A percentile compares a stretch with the other conserved stretches of the same genome.
phyloP scores from a whole-genome alignment of 2,329 filamentous ascomycete species.

The Thelonectria discophora region DNA sequence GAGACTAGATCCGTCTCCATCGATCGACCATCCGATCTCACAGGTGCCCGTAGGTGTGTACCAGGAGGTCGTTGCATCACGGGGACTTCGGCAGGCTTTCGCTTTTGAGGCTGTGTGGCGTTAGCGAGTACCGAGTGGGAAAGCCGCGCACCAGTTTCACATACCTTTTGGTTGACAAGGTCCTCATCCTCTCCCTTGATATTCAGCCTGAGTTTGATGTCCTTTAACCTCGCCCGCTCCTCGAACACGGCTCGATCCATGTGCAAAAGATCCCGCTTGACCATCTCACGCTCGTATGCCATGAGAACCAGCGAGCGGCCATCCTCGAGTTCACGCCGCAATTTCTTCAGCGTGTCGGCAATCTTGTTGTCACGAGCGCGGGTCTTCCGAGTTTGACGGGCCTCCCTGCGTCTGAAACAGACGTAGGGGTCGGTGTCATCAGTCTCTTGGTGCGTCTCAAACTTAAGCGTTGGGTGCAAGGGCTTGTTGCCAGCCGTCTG shows the following conservation, averaged over 20 bases:
- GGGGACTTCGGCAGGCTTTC: constrained; percentile 69
- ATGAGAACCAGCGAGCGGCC: constrained; percentile 81
- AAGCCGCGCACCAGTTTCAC: constrained; percentile 46
- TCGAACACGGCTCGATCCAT: constrained; percentile 83
- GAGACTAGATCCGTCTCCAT: constrained; percentile 82
- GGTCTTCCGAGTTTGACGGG: constrained; percentile 93
- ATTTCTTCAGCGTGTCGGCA: constrained; percentile 90
- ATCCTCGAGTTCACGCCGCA: constrained; percentile 90
- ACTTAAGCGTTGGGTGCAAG: constrained; percentile 84
- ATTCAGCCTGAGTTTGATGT: constrained; percentile 85
- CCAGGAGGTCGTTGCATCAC: constrained; percentile 68
- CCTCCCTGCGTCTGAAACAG: constrained; percentile 94
- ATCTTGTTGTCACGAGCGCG: constrained; percentile 92
- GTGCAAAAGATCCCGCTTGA: constrained; percentile 79
- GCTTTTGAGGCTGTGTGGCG: constrained; percentile 70
- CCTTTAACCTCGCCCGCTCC: constrained; percentile 82
- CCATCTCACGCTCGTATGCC: constrained; percentile 80
- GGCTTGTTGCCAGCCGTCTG: constrained; percentile 73
- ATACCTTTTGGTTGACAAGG: constrained; percentile 91
- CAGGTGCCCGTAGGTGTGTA: constrained; percentile 74
- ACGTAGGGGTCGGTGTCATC: constrained; percentile 98
- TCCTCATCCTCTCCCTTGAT: constrained; percentile 96
- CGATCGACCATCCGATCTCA: constrained; percentile 73
- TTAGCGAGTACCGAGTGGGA: constrained; percentile 47
- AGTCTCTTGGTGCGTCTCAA: constrained; percentile 91